These are phyloP conservation scores for Lithocarpus polystachyus DNA, from an alignment of 306 rosid genomes.

Conservation along the genomic window DNA sequence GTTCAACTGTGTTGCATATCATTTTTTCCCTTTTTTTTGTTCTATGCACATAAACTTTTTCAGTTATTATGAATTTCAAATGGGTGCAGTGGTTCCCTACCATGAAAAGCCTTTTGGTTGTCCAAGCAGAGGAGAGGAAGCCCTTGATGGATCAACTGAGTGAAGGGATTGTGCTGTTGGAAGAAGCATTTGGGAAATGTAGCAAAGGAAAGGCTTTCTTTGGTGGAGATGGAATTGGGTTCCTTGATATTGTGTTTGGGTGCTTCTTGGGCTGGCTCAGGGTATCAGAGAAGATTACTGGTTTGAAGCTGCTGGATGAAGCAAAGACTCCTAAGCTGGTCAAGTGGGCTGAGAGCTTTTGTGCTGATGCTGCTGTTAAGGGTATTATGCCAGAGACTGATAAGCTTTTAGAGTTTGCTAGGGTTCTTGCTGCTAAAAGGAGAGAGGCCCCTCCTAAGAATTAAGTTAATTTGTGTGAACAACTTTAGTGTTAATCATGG, in stretches of 20 bases:
- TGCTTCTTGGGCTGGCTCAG: conserved; percentile 50
- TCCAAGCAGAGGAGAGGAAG: conserved; percentile 40
- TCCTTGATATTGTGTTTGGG: conserved; percentile 60
- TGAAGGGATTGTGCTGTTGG: conserved; percentile 35
- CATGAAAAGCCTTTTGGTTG: conserved; percentile 23
- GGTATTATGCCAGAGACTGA: conserved; percentile 46
- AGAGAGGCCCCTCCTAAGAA: conserved; percentile 11
- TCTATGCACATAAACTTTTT: too few species aligned
- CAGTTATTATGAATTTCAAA: not conserved
- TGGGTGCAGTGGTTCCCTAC: conserved; percentile 46
- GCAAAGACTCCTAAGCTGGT: conserved; percentile 38
- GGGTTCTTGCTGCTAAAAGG: conserved; percentile 13
- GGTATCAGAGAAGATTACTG: conserved; percentile 29
- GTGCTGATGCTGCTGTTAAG: conserved; percentile 43
- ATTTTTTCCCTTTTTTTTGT: too few species aligned
- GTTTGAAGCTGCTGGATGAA: conserved; percentile 40
- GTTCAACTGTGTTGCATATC: too few species aligned
- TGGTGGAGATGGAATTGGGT: conserved; percentile 51
- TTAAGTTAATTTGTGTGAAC: not conserved
- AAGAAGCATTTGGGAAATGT: conserved; percentile 34
- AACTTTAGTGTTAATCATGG: not conserved
- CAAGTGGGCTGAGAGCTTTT: conserved; percentile 46
- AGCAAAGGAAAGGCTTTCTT: conserved; percentile 60
- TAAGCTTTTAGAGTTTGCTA: conserved; percentile 49
- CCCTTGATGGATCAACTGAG: conserved; percentile 23